Evolutionary conservation across 352 stramenopile species (phyloP).

Genomic region (Globisporangium middletonii): DNA sequence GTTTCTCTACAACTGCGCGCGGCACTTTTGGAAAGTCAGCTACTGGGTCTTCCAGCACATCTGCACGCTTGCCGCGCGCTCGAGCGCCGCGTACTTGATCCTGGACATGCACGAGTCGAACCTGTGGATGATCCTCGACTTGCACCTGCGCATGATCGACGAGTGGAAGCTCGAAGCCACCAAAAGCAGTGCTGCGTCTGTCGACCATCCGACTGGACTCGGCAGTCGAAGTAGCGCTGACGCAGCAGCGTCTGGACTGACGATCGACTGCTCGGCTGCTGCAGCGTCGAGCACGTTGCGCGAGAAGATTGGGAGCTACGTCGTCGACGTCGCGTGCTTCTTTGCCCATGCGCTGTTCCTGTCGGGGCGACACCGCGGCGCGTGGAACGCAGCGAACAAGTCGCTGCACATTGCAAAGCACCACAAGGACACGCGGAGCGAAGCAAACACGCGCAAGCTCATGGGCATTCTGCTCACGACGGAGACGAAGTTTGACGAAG

Average conservation of each 20-base stretch:
- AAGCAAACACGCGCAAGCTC: slow-evolving; percentile 73
- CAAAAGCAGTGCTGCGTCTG: background rate
- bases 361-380: slow-evolving; percentile 61
- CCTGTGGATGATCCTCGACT: slow-evolving; percentile 74
- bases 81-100: slow-evolving; percentile 72
- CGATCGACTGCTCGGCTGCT: slow-evolving; percentile 14
- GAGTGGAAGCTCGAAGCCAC: slow-evolving; percentile 36
- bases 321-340: slow-evolving; percentile 66
- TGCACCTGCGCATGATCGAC: slow-evolving; percentile 67
- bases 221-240: background rate
- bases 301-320: slow-evolving; percentile 47
- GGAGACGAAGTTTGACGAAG: slow-evolving; percentile 79
- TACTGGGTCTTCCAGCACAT: slow-evolving; percentile 81
- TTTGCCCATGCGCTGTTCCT: slow-evolving; percentile 73
- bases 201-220: no score
- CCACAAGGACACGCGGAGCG: slow-evolving; percentile 55
- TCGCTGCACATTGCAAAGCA: slow-evolving; percentile 69
- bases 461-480: slow-evolving; percentile 76
- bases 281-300: slow-evolving; percentile 14
- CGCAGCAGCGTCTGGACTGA: background rate
- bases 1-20: slow-evolving; percentile 60
- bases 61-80: slow-evolving; percentile 65
- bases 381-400: slow-evolving; percentile 69
- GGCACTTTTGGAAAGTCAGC: slow-evolving; percentile 72
- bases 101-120: slow-evolving; percentile 78